A percentile compares a stretch with the other conserved stretches of the same genome.
These are phyloP conservation scores for Neurospora sp. DNA, from an alignment of 495 filamentous ascomycete species.

Conservation along the genomic window DNA sequence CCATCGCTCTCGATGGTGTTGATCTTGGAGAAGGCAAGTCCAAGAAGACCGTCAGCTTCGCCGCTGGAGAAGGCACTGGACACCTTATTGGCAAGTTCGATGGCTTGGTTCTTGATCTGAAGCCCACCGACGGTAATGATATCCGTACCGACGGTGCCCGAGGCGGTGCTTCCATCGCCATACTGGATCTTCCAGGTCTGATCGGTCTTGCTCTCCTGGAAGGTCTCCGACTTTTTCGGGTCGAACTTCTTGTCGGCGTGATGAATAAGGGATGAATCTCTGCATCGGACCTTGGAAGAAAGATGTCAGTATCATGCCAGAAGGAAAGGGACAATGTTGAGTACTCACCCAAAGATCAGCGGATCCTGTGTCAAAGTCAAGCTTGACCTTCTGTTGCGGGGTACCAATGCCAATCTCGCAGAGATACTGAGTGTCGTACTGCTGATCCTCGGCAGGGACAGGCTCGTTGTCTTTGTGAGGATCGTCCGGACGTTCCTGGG, in stretches of 20 bases:
- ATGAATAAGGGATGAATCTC: slow-evolving; percentile 33
- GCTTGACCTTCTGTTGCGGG: slow-evolving; percentile 50
- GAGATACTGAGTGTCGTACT: slow-evolving; percentile 64
- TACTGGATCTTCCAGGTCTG: slow-evolving; percentile 62
- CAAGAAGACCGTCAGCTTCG: slow-evolving; percentile 62
- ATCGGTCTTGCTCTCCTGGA: slow-evolving; percentile 39
- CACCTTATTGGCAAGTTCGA: slow-evolving; percentile 58
- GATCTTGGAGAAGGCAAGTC: slow-evolving; percentile 59
- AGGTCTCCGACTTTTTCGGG: slow-evolving; percentile 52
- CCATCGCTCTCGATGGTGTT: slow-evolving; percentile 49
- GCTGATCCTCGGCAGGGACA: slow-evolving; percentile 60
- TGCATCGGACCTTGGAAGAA: slow-evolving; percentile 50
- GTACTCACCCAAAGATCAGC: slow-evolving; percentile 64
- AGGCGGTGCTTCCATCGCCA: slow-evolving; percentile 61
- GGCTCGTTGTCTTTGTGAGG: neutral
- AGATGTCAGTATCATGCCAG: neutral
- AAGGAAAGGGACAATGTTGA: neutral
- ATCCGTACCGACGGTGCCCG: slow-evolving; percentile 63
- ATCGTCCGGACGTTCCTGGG: neutral
- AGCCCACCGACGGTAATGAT: slow-evolving; percentile 57
- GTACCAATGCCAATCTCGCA: slow-evolving; percentile 58
- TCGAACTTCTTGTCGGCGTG: slow-evolving; percentile 45
- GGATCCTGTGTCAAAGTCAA: slow-evolving; percentile 73
- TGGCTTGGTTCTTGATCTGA: slow-evolving; percentile 53
- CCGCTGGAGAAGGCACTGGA: slow-evolving; percentile 50